Evolutionary conservation across 73 alveolate genomes (phyloP).

Genomic region (Diophrys sp.): DNA sequence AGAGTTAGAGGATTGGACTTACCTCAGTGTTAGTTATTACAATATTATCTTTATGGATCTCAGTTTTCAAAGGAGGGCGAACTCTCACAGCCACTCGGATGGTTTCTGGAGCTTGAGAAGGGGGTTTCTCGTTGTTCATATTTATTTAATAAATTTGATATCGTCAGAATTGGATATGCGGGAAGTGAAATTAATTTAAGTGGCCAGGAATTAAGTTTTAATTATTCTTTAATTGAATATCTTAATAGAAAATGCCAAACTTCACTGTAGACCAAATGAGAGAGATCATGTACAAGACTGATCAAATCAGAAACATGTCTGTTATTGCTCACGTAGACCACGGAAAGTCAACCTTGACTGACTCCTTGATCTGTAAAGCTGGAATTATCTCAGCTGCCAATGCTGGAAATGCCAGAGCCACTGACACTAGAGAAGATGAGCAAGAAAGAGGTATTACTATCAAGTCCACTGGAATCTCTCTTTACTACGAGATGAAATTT

Average conservation of each 20-base stretch:
- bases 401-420: slow-evolving; percentile 98
- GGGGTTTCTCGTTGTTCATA: neutral
- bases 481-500: slow-evolving; percentile 89
- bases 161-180: neutral
- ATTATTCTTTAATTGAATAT: slow-evolving; percentile 22
- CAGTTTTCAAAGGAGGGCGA: slow-evolving; percentile 49
- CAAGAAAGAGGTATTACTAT: slow-evolving; percentile 99
- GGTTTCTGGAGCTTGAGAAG: slow-evolving; percentile 15
- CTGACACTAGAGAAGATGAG: slow-evolving; percentile 99
- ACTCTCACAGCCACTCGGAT: slow-evolving; percentile 58
- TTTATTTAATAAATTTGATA: slow-evolving; percentile 1
- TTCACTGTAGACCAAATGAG: slow-evolving; percentile 98
- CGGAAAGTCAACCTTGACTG: slow-evolving; percentile 99
- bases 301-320: slow-evolving; percentile 97
- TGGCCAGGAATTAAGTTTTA: neutral
- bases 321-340: slow-evolving; percentile 98
- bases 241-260: slow-evolving; percentile 87
- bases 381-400: slow-evolving; percentile 96
- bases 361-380: slow-evolving; percentile 93
- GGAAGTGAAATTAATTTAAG: neutral
- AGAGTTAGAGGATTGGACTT: too few relatives aligned
- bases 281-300: slow-evolving; percentile 95
- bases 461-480: slow-evolving; percentile 98
- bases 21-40: slow-evolving; percentile 3
- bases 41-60: slow-evolving; percentile 31